A percentile compares a stretch with the other conserved stretches of the same genome.
These are phyloP conservation scores for Tolypocladium ovalisporum DNA, from an alignment of 2,329 filamentous ascomycete genomes.

Conservation along the genomic window DNA sequence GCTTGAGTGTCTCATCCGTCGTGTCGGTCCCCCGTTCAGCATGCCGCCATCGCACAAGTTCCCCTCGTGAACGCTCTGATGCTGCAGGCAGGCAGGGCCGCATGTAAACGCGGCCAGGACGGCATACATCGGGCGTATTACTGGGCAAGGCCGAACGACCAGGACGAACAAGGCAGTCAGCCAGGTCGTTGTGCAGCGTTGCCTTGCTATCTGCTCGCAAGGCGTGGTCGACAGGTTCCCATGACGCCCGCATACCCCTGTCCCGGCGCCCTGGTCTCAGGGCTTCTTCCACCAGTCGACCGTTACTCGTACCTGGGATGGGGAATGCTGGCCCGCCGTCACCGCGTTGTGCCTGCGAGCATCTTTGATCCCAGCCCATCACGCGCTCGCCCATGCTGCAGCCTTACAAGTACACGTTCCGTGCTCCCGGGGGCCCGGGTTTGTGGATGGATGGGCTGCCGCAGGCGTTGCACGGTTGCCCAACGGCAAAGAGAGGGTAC, in stretches of 20 bases:
- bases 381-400: background rate
- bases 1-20: background rate
- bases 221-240: background rate
- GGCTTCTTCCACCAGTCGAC: background rate
- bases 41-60: background rate
- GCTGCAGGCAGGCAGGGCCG: background rate
- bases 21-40: background rate
- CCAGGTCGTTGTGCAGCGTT: background rate
- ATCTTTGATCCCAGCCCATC: background rate
- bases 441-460: background rate
- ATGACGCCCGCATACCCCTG: background rate
- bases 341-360: background rate
- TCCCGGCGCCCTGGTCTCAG: background rate
- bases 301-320: too few species aligned
- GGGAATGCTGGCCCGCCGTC: background rate
- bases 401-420: background rate
- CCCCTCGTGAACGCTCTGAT: background rate
- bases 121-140: background rate
- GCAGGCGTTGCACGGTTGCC: background rate
- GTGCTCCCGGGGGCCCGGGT: constrained; percentile 1
- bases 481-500: background rate
- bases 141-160: background rate
- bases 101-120: background rate
- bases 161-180: background rate
- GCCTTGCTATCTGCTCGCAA: background rate